phyloP scores from a whole-genome alignment of 345 rosid genomes.

The Citrus trifoliata region DNA sequence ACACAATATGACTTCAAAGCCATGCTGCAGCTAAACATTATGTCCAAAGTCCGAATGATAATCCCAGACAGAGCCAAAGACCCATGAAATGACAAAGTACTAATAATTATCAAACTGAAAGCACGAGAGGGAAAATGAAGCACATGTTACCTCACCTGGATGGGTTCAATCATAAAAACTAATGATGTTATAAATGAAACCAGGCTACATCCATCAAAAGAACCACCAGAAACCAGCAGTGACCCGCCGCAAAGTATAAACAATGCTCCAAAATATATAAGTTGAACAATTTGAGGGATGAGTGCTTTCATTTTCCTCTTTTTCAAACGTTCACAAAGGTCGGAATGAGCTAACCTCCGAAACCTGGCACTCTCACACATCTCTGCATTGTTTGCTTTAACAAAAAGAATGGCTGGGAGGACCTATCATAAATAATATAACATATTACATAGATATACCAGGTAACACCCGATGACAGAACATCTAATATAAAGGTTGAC shows the following conservation, averaged over 20 bases:
- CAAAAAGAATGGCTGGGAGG: constrained; percentile 81
- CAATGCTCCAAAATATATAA: constrained; percentile 69
- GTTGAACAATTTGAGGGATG: constrained; percentile 77
- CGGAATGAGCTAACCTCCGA: constrained; percentile 64
- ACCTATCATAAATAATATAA: constrained; percentile 39
- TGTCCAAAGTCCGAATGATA: not conserved
- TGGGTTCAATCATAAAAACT: constrained; percentile 81
- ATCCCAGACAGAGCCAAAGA: not conserved
- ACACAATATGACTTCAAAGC: not conserved
- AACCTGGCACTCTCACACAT: constrained; percentile 67
- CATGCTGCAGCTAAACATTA: not conserved
- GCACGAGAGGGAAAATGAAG: not conserved
- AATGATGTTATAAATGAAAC: constrained; percentile 80
- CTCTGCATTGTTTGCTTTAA: constrained; percentile 93
- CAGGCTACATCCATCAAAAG: constrained; percentile 56
- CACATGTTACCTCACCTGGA: constrained; percentile 52
- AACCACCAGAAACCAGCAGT: constrained; percentile 59
- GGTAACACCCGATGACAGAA: constrained; percentile 2
- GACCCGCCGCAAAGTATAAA: constrained; percentile 68
- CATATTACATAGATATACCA: not conserved
- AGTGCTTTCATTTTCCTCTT: constrained; percentile 94
- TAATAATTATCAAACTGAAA: not conserved
- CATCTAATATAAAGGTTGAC: not conserved
- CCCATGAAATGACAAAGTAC: not conserved
- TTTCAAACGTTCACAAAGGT: constrained; percentile 50